These are phyloP conservation scores for Xylaria castorea DNA, from an alignment of 495 filamentous ascomycete species.

Conservation along the genomic window DNA sequence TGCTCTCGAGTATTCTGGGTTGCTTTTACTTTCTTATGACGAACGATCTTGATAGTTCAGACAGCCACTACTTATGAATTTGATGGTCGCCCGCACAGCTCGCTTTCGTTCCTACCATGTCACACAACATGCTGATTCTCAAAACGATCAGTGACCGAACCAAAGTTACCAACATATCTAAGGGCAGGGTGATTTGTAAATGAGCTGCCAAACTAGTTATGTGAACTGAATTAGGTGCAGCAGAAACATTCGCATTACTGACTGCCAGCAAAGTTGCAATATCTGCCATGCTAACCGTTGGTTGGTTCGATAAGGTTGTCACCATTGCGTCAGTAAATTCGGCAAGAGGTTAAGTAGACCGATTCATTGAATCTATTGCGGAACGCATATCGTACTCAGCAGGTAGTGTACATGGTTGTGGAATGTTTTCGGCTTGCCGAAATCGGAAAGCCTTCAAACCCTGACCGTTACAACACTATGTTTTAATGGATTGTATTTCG, in stretches of 20 bases:
- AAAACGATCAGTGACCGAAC: constrained; percentile 9
- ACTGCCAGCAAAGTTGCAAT: constrained; percentile 9
- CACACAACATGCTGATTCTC: constrained; percentile 3
- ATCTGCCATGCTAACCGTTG: neutral
- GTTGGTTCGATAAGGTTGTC: neutral
- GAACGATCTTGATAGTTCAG: neutral
- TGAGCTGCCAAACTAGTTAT: neutral
- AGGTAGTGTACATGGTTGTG: neutral
- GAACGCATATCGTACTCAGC: constrained; percentile 6
- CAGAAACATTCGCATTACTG: neutral
- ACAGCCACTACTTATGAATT: neutral
- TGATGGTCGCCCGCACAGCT: neutral
- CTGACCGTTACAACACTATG: constrained; percentile 6
- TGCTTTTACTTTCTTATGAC: neutral
- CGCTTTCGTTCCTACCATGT: neutral
- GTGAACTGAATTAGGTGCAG: neutral
- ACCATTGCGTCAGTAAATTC: constrained; percentile 10
- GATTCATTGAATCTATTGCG: neutral
- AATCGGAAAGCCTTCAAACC: constrained; percentile 22
- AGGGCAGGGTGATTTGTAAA: neutral
- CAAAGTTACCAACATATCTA: constrained; percentile 6
- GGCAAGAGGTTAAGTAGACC: neutral
- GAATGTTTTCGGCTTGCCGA: constrained; percentile 20
- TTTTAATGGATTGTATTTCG: neutral
- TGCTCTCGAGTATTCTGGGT: neutral